A percentile compares a stretch with the other conserved stretches of the same genome.
These are phyloP conservation scores for Albizia julibrissin DNA, from an alignment of 306 rosid species.

Conservation along the genomic window DNA sequence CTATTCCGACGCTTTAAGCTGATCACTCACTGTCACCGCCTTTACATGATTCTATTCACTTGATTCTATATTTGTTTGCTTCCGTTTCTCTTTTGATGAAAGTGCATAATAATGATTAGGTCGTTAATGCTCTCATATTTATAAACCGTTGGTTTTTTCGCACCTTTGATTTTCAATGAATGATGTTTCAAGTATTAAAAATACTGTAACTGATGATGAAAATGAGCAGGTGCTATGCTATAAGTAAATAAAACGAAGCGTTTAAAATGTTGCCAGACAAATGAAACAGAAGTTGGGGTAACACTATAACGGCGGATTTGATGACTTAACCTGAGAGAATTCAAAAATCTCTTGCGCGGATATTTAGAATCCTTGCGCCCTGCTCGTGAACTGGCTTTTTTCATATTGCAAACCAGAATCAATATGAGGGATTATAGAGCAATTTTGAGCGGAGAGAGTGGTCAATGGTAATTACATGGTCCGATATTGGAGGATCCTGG, in stretches of 20 bases:
- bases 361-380: not conserved
- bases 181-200: not conserved
- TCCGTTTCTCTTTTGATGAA: not conserved
- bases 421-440: not conserved
- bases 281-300: not conserved
- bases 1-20: not conserved
- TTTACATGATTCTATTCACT: not conserved
- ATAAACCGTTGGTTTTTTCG: not conserved
- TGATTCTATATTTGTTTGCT: not conserved
- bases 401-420: not conserved
- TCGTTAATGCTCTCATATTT: not conserved
- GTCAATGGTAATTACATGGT: too few relatives aligned
- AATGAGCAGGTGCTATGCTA: not conserved
- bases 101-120: not conserved
- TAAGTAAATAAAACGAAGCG: not conserved
- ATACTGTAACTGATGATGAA: not conserved
- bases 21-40: not conserved
- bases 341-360: not conserved
- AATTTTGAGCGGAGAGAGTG: not conserved
- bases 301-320: not conserved
- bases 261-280: not conserved
- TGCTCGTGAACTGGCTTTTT: not conserved
- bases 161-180: not conserved
- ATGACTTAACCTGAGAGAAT: not conserved
- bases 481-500: too few relatives aligned